A percentile compares a stretch with the other conserved stretches of the same genome.
Evolutionary conservation across 441 rosid species (phyloP).

Genomic region (Gossypium aridum): DNA sequence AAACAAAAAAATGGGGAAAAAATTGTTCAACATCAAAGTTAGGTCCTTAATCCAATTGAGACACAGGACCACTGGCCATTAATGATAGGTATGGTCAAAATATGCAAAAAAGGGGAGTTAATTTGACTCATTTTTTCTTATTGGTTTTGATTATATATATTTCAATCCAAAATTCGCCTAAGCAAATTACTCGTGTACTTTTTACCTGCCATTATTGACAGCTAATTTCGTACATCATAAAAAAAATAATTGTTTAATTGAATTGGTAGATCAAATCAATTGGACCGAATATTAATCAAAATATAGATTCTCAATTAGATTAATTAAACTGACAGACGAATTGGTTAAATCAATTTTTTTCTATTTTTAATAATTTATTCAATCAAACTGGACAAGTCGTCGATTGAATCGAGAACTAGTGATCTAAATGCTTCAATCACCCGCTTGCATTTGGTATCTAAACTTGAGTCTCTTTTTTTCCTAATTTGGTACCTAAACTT

Average conservation of each 20-base stretch:
- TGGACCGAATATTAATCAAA: rapidly evolving
- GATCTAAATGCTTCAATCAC: too few relatives aligned
- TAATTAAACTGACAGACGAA: rapidly evolving
- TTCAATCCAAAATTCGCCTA: not conserved
- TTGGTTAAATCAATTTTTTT: too few relatives aligned
- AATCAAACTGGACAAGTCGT: rapidly evolving
- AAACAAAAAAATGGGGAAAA: not conserved
- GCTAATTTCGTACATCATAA: not conserved
- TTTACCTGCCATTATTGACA: constrained; percentile 30
- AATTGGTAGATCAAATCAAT: too few relatives aligned
- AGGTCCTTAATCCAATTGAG: not conserved
- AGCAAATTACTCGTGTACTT: constrained; percentile 13
- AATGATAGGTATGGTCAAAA: constrained; percentile 23
- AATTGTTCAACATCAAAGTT: constrained; percentile 9
- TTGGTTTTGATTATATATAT: constrained; percentile 9
- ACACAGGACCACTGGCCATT: constrained; percentile 11
- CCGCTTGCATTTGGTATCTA: too few relatives aligned
- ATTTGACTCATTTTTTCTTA: constrained; percentile 16
- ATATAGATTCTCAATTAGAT: rapidly evolving
- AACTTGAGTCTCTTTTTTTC: too few relatives aligned
- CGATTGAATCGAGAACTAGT: too few relatives aligned
- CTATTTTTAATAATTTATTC: too few relatives aligned
- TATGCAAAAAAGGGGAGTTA: not conserved
- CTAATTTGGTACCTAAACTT: too few relatives aligned
- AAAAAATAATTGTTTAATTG: too few relatives aligned